Conservation (phyloP, 139 green algal species). For the Chlorella vulgaris region DNA sequence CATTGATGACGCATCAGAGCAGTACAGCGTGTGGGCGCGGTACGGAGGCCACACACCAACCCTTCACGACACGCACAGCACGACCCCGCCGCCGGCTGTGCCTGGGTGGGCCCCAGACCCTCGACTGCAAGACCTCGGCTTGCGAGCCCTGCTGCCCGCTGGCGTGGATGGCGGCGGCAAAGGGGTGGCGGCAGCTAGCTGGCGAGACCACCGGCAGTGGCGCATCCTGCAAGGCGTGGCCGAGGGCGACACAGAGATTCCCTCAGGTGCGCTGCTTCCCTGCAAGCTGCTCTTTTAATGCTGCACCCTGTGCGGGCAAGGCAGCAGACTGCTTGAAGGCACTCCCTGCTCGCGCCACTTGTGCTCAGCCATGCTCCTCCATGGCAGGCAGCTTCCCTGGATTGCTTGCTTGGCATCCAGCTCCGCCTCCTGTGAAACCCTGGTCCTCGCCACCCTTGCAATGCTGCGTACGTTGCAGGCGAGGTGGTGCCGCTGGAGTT, state of each 20-base stretch:
- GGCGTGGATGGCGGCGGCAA: neutral
- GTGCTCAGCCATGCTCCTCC: too few relatives aligned
- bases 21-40: constrained; percentile 55
- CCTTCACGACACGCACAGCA: neutral
- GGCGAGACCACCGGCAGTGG: constrained; percentile 57
- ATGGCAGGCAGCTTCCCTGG: too few relatives aligned
- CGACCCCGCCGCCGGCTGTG: too few relatives aligned
- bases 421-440: too few relatives aligned
- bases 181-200: neutral
- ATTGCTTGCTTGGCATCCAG: neutral
- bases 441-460: neutral
- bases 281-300: neutral
- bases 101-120: constrained; percentile 69
- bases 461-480: constrained; percentile 40
- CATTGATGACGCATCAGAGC: constrained; percentile 63
- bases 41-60: constrained; percentile 44
- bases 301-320: too few relatives aligned
- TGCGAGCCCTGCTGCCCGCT: constrained; percentile 57
- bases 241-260: constrained; percentile 88
- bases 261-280: constrained; percentile 61
- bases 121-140: constrained; percentile 64
- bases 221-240: constrained; percentile 81
- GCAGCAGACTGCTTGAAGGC: too few relatives aligned
- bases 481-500: constrained; percentile 89
- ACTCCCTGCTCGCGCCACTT: too few relatives aligned